phyloP scores from a whole-genome alignment of 768 basidiomycete species.

The Lentinus brumalis region DNA sequence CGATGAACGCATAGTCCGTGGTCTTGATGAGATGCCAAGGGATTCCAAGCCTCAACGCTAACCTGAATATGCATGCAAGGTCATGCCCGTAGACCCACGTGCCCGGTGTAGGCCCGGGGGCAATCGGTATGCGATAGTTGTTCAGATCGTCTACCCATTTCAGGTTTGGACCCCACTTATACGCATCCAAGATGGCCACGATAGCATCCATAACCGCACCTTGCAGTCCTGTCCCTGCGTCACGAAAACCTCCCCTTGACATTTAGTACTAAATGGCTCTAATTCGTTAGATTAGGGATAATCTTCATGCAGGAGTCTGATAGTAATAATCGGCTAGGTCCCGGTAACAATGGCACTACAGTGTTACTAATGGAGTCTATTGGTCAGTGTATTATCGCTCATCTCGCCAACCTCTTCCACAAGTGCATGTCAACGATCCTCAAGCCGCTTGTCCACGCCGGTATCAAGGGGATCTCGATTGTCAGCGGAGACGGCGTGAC shows the following conservation, averaged over 20 bases:
- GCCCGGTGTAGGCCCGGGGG: not conserved
- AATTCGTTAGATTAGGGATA: too few species aligned
- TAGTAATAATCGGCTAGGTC: too few species aligned
- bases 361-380: too few species aligned
- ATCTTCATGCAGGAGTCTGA: too few species aligned
- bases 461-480: slow-evolving; percentile 17
- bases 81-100: slow-evolving; percentile 2
- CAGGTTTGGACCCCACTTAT: not conserved
- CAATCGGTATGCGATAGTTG: not conserved
- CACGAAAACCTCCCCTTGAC: too few species aligned
- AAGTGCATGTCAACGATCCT: slow-evolving; percentile 19
- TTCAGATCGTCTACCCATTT: slow-evolving; percentile 14
- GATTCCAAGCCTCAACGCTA: slow-evolving; percentile 21
- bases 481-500: slow-evolving; percentile 23
- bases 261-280: too few species aligned
- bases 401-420: slow-evolving; percentile 27
- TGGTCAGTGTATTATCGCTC: too few species aligned
- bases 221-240: not conserved
- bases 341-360: too few species aligned
- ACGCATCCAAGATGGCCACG: slow-evolving; percentile 2
- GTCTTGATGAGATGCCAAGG: slow-evolving; percentile 27
- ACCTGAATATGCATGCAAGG: not conserved
- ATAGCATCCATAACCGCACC: slow-evolving; percentile 4
- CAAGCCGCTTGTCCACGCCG: slow-evolving; percentile 14
- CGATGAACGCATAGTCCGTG: slow-evolving; percentile 22